Evolutionary conservation across 768 basidiomycete genomes (phyloP).

Genomic region (Fibroporia radiculosa): DNA sequence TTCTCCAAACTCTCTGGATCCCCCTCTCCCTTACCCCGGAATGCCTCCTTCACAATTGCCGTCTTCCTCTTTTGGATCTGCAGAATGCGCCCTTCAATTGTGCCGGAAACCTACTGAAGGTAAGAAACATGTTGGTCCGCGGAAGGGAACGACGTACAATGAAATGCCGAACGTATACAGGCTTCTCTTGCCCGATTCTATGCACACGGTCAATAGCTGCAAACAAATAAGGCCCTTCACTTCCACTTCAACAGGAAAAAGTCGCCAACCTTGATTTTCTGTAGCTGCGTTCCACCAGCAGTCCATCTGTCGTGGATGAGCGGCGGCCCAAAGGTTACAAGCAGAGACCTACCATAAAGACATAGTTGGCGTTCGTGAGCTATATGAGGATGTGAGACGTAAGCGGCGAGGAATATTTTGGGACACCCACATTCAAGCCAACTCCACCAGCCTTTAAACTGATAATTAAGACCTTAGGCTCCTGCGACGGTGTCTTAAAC

Average conservation of each 20-base stretch:
- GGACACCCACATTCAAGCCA: slow-evolving; percentile 63
- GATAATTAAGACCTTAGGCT: slow-evolving; percentile 69
- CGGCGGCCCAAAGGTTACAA: not conserved
- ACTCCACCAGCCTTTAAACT: slow-evolving; percentile 91
- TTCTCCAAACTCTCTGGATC: slow-evolving; percentile 76
- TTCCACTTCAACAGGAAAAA: too few relatives aligned
- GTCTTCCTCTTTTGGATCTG: slow-evolving; percentile 83
- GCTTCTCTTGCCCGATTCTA: slow-evolving; percentile 74
- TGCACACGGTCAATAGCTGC: slow-evolving; percentile 82
- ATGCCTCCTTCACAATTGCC: slow-evolving; percentile 80
- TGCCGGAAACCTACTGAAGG: slow-evolving; percentile 49
- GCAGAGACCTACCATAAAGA: slow-evolving; percentile 60
- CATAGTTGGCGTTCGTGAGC: slow-evolving; percentile 77
- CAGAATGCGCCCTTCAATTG: slow-evolving; percentile 74
- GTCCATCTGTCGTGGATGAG: slow-evolving; percentile 55
- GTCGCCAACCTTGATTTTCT: slow-evolving; percentile 61
- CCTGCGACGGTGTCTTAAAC: slow-evolving; percentile 63
- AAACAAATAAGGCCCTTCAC: not conserved
- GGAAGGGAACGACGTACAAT: slow-evolving; percentile 45
- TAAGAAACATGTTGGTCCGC: not conserved
- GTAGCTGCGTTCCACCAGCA: slow-evolving; percentile 89
- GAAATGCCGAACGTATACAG: slow-evolving; percentile 80
- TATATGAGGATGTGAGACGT: slow-evolving; percentile 16
- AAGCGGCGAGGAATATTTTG: not conserved
- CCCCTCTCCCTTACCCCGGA: slow-evolving; percentile 47